Conservation (phyloP, 2,329 filamentous ascomycete genomes). For the Bipolaris zeicola region DNA sequence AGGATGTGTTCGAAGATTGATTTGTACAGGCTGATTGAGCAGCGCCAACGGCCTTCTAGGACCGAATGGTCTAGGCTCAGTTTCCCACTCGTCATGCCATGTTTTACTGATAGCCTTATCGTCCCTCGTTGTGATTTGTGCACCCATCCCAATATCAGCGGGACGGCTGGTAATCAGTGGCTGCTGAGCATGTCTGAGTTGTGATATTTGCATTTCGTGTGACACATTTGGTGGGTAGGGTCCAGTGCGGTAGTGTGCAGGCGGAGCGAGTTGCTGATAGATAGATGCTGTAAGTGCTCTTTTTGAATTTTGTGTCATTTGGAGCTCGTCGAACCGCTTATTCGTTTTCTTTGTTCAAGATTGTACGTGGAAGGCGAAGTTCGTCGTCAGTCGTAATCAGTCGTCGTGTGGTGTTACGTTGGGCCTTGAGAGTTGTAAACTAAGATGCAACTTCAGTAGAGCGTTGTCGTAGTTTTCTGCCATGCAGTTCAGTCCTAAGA, state of each 20-base stretch:
- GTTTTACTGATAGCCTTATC: not conserved
- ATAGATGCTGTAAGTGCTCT: not conserved
- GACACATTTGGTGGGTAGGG: not conserved
- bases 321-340: too few species aligned
- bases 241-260: not conserved
- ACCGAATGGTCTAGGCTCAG: constrained; percentile 1
- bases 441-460: not conserved
- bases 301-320: not conserved
- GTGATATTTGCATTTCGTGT: not conserved
- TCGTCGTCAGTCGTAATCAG: not conserved
- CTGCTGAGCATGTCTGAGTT: not conserved
- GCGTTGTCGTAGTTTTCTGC: not conserved
- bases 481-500: not conserved
- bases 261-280: not conserved
- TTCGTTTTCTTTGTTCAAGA: not conserved
- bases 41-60: constrained; percentile 1
- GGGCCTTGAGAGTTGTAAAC: not conserved
- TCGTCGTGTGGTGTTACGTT: not conserved
- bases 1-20: constrained; percentile 8
- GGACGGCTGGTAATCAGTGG: not conserved
- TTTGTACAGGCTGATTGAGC: constrained; percentile 7
- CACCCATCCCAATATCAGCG: not conserved
- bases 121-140: not conserved
- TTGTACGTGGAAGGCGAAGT: not conserved
- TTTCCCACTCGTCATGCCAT: constrained; percentile 15